These are phyloP conservation scores for Ceraceosorus guamensis DNA, from an alignment of 1,284 basidiomycete genomes.

Conservation along the genomic window DNA sequence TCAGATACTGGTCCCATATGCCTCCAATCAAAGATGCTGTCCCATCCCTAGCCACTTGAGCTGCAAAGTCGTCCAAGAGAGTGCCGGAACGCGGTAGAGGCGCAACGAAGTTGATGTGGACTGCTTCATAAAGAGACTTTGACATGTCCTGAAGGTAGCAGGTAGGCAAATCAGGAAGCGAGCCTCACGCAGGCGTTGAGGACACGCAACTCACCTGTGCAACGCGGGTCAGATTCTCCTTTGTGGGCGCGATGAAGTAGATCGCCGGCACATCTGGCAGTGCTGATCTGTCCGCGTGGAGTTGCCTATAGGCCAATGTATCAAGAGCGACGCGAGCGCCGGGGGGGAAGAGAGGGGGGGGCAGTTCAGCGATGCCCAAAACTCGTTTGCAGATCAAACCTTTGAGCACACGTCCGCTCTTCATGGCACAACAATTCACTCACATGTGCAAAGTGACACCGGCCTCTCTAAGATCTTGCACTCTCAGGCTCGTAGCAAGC, in stretches of 20 bases:
- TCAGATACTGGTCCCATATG: constrained; percentile 69
- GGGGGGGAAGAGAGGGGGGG: too few species aligned
- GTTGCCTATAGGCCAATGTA: constrained; percentile 71
- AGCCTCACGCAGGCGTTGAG: too few species aligned
- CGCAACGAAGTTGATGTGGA: constrained; percentile 91
- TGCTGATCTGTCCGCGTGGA: constrained; percentile 80
- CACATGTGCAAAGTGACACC: constrained; percentile 96
- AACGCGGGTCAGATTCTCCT: constrained; percentile 68
- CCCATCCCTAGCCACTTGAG: constrained; percentile 73
- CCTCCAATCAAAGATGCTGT: constrained; percentile 59
- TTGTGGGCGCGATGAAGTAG: constrained; percentile 89
- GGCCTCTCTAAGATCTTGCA: constrained; percentile 90
- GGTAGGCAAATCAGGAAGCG: not conserved
- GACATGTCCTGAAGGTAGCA: constrained; percentile 56
- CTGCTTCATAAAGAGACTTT: constrained; percentile 81
- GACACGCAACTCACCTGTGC: constrained; percentile 12
- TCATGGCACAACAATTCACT: constrained; percentile 48
- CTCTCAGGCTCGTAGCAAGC: constrained; percentile 84
- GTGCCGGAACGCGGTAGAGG: constrained; percentile 77
- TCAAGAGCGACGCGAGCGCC: not conserved
- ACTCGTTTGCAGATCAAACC: not conserved
- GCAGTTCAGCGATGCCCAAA: too few species aligned
- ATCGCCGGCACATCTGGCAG: constrained; percentile 92
- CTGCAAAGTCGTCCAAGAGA: constrained; percentile 87
- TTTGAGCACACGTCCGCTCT: not conserved